A percentile compares a stretch with the other conserved stretches of the same genome.
phyloP scores from a whole-genome alignment of 176 grass and related monocot genomes.

The Avena eriantha region DNA sequence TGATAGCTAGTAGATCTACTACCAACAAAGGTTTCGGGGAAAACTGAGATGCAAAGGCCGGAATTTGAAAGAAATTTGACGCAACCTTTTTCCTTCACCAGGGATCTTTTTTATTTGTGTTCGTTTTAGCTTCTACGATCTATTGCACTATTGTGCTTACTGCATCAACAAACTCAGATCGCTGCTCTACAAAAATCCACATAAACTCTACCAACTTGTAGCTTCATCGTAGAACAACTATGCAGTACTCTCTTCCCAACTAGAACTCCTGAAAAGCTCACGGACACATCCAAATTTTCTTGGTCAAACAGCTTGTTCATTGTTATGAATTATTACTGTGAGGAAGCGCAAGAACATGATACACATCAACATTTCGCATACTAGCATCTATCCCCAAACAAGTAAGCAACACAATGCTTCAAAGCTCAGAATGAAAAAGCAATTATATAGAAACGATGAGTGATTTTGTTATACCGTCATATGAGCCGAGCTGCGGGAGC shows the following conservation, averaged over 20 bases:
- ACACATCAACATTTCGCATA: neutral
- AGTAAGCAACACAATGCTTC: conserved; percentile 21
- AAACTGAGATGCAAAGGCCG: neutral
- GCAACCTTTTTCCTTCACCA: neutral
- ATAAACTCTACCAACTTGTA: neutral
- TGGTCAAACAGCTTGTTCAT: neutral
- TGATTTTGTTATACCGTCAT: conserved; percentile 67
- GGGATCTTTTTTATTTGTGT: neutral
- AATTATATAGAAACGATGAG: neutral
- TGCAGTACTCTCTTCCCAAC: neutral
- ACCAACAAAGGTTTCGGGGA: neutral
- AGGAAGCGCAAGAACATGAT: neutral
- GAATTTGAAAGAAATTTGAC: neutral
- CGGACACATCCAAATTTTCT: neutral
- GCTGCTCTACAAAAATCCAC: neutral
- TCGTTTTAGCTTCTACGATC: neutral
- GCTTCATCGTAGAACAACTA: neutral
- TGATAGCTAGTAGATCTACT: too few species aligned
- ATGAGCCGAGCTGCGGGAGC: conserved; percentile 71
- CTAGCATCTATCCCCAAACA: neutral
- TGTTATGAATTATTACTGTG: neutral
- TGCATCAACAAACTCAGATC: neutral
- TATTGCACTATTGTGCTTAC: neutral
- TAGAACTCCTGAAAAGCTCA: neutral
- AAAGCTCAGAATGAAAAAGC: neutral